Evolutionary conservation across 345 rosid genomes (phyloP), one percentile per base, ranked within the genome.

Genomic region (Stellera chamaejasme): DNA sequence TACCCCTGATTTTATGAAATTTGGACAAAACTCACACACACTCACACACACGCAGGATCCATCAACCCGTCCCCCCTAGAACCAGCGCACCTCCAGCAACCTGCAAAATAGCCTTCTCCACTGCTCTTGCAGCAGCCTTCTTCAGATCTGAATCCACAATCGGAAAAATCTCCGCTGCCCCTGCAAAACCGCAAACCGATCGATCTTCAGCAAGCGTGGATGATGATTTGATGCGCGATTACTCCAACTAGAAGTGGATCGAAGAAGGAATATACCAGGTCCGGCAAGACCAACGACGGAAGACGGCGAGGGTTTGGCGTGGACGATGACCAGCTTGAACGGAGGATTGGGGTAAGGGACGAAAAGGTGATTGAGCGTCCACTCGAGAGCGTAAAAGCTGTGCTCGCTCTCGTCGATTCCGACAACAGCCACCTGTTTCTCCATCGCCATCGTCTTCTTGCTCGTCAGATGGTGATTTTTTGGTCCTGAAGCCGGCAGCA

Each of bases 301-400:
- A 66, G 74, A 11, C 62, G 90, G 64, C 67, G 77, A 15, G 50
- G 95, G 95, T 72, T 84, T 93, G 58, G 96, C 86, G 66, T 89
- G 81, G 59, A 89, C 79, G 73, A 93, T 58, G 48, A 84, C 56
- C 65, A 93, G 92, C 66, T 80, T 81, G 71, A 84, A 93, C n/a
- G 82, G 95, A 56, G 62, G 60, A 70, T 71, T 59, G 50, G 72
- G 67, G 32, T 55, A 70, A 2, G 87, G 85, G 56, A 73, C 59
- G 73, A 89, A 81, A 79, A 93, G 89, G 50, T 67, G 92, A 61
- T 83, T 87, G 4, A 93, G 76, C 2, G 90, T 83, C 99, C 97
- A 93, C 64, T 82, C 79, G 59, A 93, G 67, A 1, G 96, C 99
- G 84, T 89, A 89, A 5, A 15, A 41, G 67, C 95, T 87, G 36